These are phyloP conservation scores for Phlebiopsis flavidoalba DNA, from an alignment of 768 basidiomycete species.

Conservation along the genomic window DNA sequence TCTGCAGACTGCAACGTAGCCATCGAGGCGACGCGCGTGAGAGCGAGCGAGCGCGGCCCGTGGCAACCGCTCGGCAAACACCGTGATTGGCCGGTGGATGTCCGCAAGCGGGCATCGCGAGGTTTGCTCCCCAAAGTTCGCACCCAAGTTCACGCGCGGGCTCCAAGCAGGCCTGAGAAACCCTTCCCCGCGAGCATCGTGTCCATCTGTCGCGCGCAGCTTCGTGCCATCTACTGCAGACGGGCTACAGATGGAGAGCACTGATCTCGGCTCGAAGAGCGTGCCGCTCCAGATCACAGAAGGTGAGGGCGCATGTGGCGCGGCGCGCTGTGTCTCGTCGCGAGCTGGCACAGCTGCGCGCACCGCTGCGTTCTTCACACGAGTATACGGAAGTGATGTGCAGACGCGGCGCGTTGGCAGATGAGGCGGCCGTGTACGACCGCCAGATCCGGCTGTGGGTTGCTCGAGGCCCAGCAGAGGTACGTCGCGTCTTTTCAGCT, in stretches of 20 bases:
- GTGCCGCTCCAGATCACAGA: conserved; percentile 57
- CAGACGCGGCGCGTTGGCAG: conserved; percentile 21
- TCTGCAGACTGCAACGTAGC: no score
- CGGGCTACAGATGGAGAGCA: conserved; percentile 14
- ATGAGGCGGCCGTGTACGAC: conserved; percentile 86
- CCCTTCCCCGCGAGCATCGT: not conserved
- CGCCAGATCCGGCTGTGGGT: conserved; percentile 98
- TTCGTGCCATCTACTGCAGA: not conserved
- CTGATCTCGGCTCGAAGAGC: conserved; percentile 27
- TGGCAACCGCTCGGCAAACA: conserved; percentile 8
- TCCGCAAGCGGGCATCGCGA: conserved; percentile 4
- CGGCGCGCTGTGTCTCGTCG: no score
- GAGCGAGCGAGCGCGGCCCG: no score
- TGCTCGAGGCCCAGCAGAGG: conserved; percentile 95
- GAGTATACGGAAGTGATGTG: not conserved
- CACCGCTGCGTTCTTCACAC: not conserved
- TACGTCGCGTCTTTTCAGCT: conserved; percentile 25
- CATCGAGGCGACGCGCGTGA: not conserved
- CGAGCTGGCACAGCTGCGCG: not conserved
- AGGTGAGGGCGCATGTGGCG: conserved; percentile 31
- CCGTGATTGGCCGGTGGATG: conserved; percentile 10
- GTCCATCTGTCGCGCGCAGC: not conserved
- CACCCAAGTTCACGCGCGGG: not conserved
- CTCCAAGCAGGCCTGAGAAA: not conserved
- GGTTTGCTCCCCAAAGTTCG: not conserved